Base-by-base conservation (phyloP, 2,329 filamentous ascomycete species). In the Hymenoscyphus linearis region DNA sequence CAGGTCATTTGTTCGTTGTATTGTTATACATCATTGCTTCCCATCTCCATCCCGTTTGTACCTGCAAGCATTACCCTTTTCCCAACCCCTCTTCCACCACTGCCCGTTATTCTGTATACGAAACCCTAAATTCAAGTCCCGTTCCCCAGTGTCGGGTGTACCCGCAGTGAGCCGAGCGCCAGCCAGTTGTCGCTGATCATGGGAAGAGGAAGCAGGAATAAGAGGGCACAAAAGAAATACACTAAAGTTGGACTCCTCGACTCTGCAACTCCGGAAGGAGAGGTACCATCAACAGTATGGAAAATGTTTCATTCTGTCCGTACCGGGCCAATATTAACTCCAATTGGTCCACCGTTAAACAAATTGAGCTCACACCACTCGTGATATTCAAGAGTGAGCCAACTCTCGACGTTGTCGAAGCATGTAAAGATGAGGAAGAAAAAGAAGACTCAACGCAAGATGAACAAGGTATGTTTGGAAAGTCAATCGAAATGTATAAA, bases 251-350 rank as follows among this genome's bases (percentile, higher is more conserved):
- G 64, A 55, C 18, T 60, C 65, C 52, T 60, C 62, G 37, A 53
- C 44, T 64, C 62, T 53, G 55, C 60, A 56, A 64, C 62, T 67
- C 60, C 58, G 62, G 54, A 69, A 50, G 61, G 67, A 62, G 57
- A 64, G 27, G 26, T 53, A 66, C 52, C 63, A 40, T 65, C 60
- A 64, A 62, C 59, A 69, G 65, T 68, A 72, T 70, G 70, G 69
- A 67, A 62, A 57, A 70, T 47, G 61, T 72, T 67, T 69, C 70
- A 60, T 69, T 65, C 61, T 71, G 70, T 69, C 70, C 70, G 57
- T 66, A 69, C 56, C 64, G 69, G 65, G 62, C 63, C 50, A 65
- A 63, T 53, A 64, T 69, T 62, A 64, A 67, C 61, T 61, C 62
- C 64, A 60, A 65, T 61, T 68, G 67, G 64, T 68, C 67, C 26